Base-by-base conservation (phyloP, 2,329 filamentous ascomycete species). In the Plectosphaerella plurivora region DNA sequence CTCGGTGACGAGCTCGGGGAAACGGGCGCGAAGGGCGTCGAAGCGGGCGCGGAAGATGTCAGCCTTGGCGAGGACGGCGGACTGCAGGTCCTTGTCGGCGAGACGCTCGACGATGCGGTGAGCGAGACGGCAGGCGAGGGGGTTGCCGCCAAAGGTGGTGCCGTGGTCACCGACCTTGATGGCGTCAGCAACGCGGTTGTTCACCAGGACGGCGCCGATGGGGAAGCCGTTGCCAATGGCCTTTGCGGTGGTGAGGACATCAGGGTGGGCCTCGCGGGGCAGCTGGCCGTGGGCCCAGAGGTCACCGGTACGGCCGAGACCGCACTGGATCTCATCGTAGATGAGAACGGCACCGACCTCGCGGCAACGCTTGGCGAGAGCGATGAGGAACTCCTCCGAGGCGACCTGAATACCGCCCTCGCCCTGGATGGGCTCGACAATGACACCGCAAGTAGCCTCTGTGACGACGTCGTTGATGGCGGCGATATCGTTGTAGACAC, bases 321-420 rank as follows among this genome's bases (percentile, higher is more conserved):
- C 94, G 68, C 91, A 97, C 72, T 99, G 94, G 57, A 99, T 99
- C 76, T 99, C 94, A 64, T 99, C 94, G 69, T 94, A 93, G 65
- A 97, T 88, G 53, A 99, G 75, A 4, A 97, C 83, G 2, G 93
- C 92, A 49, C 90, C 91, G 33, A 97, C 91, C 61, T 91, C 87
- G 52, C 86, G 87, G 70, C 92, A 97, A 54, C 92, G 83, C 65
- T 81, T 82, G 53, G 91, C 90, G n/a, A 99, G 81, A 1, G 91
- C 88, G 22, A 84, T 69, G 22, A 99, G 78, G 70, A 97, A 99
- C 59, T 91, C 89, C 4, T 88, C 83, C 1, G 81, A 87, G 3
- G 90, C 94, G 11, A 89, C 84, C 61, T 93, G 88, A 49, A 99
- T 88, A 59, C 94, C 94, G 15, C 94, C 94, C 73, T 99, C 94